Evolutionary conservation across 2,329 filamentous ascomycete species (phyloP).

Genomic region (Lachnellula cervina): DNA sequence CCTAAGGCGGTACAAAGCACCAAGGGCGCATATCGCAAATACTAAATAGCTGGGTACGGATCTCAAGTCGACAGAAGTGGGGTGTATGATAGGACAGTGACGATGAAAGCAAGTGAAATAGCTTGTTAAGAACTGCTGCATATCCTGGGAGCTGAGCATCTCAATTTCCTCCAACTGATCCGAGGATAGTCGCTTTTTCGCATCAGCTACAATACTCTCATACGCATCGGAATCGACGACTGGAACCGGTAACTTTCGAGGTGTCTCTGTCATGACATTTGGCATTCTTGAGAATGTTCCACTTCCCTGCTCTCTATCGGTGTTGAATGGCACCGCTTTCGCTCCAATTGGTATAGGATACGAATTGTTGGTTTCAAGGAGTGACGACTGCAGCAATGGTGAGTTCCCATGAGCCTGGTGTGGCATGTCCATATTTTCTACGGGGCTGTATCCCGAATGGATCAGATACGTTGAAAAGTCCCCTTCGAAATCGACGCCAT

Average conservation of each 20-base stretch:
- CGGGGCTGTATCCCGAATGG: no score
- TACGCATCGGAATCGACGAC: background rate
- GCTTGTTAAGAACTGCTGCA: background rate
- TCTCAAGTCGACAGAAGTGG: background rate
- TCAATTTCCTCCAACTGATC: background rate
- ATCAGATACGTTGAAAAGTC: no score
- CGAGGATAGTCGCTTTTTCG: background rate
- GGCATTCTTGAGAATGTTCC: no score
- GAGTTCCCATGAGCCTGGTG: no score
- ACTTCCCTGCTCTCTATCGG: no score
- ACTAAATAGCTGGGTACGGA: conserved; percentile 27
- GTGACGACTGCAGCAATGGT: no score
- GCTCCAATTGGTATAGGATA: no score
- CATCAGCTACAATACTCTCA: background rate
- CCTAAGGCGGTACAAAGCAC: conserved; percentile 32
- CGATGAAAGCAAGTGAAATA: background rate
- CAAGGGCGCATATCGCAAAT: conserved; percentile 34
- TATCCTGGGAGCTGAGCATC: background rate
- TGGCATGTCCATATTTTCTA: no score
- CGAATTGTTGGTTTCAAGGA: no score
- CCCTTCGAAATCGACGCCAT: no score
- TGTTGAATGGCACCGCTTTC: no score
- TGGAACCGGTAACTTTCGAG: background rate
- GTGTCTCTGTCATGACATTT: no score
- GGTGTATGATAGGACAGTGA: background rate